These are phyloP conservation scores for Neospermospora avenae DNA, from an alignment of 2,329 filamentous ascomycete species.

Conservation along the genomic window DNA sequence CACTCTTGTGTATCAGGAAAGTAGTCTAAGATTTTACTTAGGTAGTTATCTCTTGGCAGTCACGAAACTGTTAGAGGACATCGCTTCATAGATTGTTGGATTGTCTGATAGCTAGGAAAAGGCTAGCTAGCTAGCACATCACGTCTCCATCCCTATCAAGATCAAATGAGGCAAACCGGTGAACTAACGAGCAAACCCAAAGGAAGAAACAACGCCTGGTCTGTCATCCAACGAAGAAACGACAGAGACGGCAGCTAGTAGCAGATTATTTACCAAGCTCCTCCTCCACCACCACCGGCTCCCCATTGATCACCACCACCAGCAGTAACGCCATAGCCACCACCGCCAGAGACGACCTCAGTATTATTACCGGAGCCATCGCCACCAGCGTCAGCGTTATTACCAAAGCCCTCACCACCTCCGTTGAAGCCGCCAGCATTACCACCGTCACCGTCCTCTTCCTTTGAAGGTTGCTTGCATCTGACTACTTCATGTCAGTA, in stretches of 20 bases:
- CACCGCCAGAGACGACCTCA: not conserved
- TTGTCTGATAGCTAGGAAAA: not conserved
- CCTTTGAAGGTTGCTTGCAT: conserved; percentile 37
- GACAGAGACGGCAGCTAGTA: not conserved
- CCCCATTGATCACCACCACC: not conserved
- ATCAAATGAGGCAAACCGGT: not conserved
- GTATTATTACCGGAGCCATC: not conserved
- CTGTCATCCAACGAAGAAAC: not conserved
- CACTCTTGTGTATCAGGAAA: too few species aligned
- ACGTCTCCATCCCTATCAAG: not conserved
- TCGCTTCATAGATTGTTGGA: too few species aligned
- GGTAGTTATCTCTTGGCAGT: too few species aligned
- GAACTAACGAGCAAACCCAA: not conserved
- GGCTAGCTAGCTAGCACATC: not conserved
- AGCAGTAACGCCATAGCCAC: not conserved
- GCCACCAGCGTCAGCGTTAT: not conserved
- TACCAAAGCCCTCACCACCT: conserved; percentile 10
- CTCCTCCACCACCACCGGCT: not conserved
- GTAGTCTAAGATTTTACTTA: too few species aligned
- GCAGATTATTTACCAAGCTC: not conserved
- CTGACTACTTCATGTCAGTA: conserved; percentile 33
- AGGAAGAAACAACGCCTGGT: not conserved
- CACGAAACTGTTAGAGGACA: too few species aligned
- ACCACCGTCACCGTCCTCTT: conserved; percentile 25
- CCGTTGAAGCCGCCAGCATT: conserved; percentile 24